Evolutionary conservation across 1,139 yeast species (phyloP).

Genomic region (Meyerozyma sp.): DNA sequence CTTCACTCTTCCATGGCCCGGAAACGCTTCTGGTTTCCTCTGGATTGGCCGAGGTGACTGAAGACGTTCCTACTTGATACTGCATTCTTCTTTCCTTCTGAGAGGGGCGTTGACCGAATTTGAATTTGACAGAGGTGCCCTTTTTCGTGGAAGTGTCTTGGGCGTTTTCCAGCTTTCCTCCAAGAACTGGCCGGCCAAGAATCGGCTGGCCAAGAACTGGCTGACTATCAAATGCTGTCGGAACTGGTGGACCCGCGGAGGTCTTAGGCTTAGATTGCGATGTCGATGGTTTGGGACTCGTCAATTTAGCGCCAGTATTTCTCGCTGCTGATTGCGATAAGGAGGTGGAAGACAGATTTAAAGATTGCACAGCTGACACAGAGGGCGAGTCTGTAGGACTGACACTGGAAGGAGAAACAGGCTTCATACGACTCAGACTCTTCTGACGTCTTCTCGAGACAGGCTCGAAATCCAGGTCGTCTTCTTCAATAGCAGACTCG

Average conservation of each 20-base stretch:
- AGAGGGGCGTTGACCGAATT: constrained; percentile 19
- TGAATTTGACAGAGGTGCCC: constrained; percentile 15
- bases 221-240: not conserved
- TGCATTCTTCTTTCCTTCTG: constrained; percentile 40
- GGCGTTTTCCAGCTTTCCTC: not conserved
- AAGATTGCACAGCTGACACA: constrained; percentile 3
- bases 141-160: not conserved
- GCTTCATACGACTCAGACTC: constrained; percentile 11
- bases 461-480: constrained; percentile 25
- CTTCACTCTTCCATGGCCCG: not conserved
- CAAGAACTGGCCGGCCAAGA: not conserved
- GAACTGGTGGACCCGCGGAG: constrained; percentile 3
- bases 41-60: not conserved
- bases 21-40: not conserved
- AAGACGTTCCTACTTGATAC: not conserved
- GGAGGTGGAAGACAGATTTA: constrained; percentile 2
- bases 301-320: not conserved
- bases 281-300: not conserved
- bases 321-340: not conserved
- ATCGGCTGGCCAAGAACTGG: not conserved
- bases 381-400: constrained; percentile 7
- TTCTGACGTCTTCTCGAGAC: constrained; percentile 19
- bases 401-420: constrained; percentile 1
- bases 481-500: constrained; percentile 21
- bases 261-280: not conserved